Base-by-base conservation (phyloP, 2,329 filamentous ascomycete genomes). In the Gnomoniopsis smithogilvyi region DNA sequence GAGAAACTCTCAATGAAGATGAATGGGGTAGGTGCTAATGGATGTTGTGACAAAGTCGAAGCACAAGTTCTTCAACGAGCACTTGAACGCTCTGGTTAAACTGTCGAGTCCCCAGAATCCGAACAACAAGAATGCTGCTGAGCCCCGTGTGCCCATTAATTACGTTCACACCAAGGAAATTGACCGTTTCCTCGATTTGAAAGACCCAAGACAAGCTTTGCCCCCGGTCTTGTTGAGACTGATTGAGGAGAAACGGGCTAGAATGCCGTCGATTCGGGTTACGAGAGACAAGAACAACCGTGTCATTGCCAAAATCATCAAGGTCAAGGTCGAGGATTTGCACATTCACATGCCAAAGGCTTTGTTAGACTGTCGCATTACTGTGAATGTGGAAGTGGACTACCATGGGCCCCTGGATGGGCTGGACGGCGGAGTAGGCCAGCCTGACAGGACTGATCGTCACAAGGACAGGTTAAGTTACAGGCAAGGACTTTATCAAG, bases 391-490 rank as follows among this genome's bases (percentile, higher is more conserved):
- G 2, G 96, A 99, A 84, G 92, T 96, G 84, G 83, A 88, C 56
- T 96, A 88, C 78, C 82, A 92, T 3, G 91, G 92, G 1, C 68
- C 90, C 0, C 79, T 86, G 3, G 77, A 83, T 43, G 82, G 85
- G 60, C 71, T 86, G 15, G 78, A 83, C 8, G 68, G 68, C 51
- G 72, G 67, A 46, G 67, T 70, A 64, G 55, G 74, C 65, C 64
- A 72, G 57, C 64, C 78, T 68, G 67, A 77, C 68, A 72, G 73
- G 64, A 76, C 81, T 7, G 87, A 91, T 67, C 86, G 93, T 7
- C 87, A 85, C 66, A 99, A 99, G 73, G 93, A 99, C 73, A 85
- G 95, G 19, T 79, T 99, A 70, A 96, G 91, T 69, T 99, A 99
- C 74, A 87, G 82, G 11, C 96, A 98, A 71, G 82, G 92, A 45